Base-by-base conservation (phyloP, 1,284 basidiomycete species). In the Sporisorium exsertum region DNA sequence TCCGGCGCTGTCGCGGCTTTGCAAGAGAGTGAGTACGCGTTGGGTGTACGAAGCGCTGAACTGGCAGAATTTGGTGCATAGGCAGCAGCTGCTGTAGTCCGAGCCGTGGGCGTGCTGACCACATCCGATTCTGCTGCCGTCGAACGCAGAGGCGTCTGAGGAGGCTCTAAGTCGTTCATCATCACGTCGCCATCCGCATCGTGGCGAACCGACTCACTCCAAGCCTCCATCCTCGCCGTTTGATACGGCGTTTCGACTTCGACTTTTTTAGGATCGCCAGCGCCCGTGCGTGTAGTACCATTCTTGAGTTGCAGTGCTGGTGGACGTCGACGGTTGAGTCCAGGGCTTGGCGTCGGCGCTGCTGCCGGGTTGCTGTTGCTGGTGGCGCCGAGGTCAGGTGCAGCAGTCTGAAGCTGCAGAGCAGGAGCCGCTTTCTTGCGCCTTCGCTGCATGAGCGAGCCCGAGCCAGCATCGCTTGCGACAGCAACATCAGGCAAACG, bases 391-490 rank as follows among this genome's bases (percentile, higher is more conserved):
- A 50, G 49, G 20, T 15, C 3, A 32, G 26, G 40, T 24, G 40
- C n/a, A 20, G 33, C 51, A 26, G 63, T 59, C 37, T 76, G 68
- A 5, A 76, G 68, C 62, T 71, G 68, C 18, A 76, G 45, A 5
- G 68, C 50, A 18, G 73, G 73, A 4, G 62, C 67, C 12, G 60
- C 64, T 29, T 72, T 76, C 57, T 70, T 75, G 26, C 73, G 49
- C 33, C 73, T 58, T 12, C 73, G 61, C 43, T 72, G 69, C 68
- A 76, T 68, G 33, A 76, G 62, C 42, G 73, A 76, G 16, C 68
- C 59, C 2, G 47, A 49, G 32, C 46, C 61, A 13, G 33, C 52
- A 24, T 64, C 62, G 24, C 58, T 47, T 2, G 53, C 72, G 7
- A 24, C 22, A 15, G 47, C 43, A 7, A n/a, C 24, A 15, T 60